phyloP scores from a whole-genome alignment of 208 protist species.

The Leishmania aethiopica region DNA sequence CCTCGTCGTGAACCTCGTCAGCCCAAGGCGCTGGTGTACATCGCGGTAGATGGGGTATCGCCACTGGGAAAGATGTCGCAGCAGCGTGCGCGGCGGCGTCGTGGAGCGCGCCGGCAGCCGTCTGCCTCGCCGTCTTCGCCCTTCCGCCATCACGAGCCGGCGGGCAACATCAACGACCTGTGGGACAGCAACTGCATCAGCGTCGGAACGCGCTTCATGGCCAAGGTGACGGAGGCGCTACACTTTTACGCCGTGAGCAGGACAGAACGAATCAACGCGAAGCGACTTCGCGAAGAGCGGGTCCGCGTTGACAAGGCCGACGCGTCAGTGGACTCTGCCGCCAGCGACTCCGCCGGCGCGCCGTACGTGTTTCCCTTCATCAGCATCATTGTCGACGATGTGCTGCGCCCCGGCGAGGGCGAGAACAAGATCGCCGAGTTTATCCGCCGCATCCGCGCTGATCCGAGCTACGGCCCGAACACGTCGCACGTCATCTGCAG shows the following conservation, averaged over 20 bases:
- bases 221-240: constrained; percentile 69
- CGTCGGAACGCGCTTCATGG: constrained; percentile 87
- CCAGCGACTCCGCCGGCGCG: background rate
- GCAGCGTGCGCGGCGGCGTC: constrained; percentile 96
- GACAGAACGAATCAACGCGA: constrained; percentile 84
- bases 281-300: constrained; percentile 60
- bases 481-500: constrained; percentile 98
- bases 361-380: constrained; percentile 39
- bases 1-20: constrained; percentile 86
- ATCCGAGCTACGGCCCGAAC: constrained; percentile 97
- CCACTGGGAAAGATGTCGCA: constrained; percentile 99
- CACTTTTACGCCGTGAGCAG: constrained; percentile 82
- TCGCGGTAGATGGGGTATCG: constrained; percentile 97
- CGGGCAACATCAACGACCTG: constrained; percentile 40
- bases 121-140: background rate
- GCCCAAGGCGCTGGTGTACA: constrained; percentile 96
- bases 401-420: constrained; percentile 97
- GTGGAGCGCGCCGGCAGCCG: constrained; percentile 28
- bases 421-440: constrained; percentile 91
- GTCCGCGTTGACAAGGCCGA: constrained; percentile 2
- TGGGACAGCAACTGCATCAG: constrained; percentile 90
- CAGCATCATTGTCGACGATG: constrained; percentile 95
- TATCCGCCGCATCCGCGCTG: constrained; percentile 74
- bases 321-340: background rate
- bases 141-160: constrained; percentile 5